Base-by-base conservation (phyloP, 2,329 filamentous ascomycete genomes). In the Curvularia eragrostidis region DNA sequence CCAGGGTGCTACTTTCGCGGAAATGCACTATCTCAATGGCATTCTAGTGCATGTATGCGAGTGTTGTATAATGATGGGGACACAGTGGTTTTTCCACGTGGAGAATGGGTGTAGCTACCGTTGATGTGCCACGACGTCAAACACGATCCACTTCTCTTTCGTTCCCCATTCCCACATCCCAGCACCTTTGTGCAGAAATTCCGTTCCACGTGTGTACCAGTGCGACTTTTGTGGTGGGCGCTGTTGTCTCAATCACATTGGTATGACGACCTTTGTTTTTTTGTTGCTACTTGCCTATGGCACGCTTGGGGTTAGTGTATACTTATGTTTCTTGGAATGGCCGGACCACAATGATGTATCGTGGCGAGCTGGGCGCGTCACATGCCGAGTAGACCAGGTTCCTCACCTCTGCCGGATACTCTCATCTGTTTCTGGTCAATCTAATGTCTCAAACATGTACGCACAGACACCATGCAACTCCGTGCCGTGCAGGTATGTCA, bases 221-320 rank as follows among this genome's bases (percentile, higher is more conserved):
- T 38, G 49, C 5, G 12, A 18, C 38, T 54, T 58, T 69, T 63
- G 57, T 58, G 61, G 53, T 50, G 54, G 13, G 56, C 56, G 57
- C 6, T 9, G 18, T 8, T 3, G 13, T 24, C 43, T 57, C 58
- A 58, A 55, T 60, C 53, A 61, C 54, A 57, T 54, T 24, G 56
- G 66, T 65, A 65, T 69, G 66, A 69, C 67, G 66, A 61, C 60
- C 60, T 62, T 66, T 65, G n/a, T 15, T 44, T 62, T 62, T 55
- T 63, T 61, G 54, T 63, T 63, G 61, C 59, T 61, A 63, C 63
- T 42, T 53, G 36, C 30, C 52, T 46, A 56, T 61, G 51, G 52
- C 53, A 53, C 54, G 53, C 21, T 42, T 10, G 3, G 9, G 9
- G 18, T 23, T 61, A 43, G 26, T n/a, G n/a, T 50, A 58, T 54